Percentiles rank a stretch among this genome's conserved stretches.
phyloP scores from a whole-genome alignment of 1,284 basidiomycete species.

The Sanghuangporus weigelae region DNA sequence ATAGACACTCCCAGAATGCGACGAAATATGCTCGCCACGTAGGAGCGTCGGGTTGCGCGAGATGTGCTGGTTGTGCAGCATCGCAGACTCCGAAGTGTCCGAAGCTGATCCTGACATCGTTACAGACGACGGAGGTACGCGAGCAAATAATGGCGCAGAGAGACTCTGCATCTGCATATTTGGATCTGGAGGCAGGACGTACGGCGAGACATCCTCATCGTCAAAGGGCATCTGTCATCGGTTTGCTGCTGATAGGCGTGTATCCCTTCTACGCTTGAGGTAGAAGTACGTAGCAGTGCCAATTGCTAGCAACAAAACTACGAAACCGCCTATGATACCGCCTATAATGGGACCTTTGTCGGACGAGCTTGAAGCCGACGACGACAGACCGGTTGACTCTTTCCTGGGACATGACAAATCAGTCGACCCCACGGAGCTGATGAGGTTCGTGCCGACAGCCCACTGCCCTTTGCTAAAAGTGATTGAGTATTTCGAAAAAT shows the following conservation, averaged over 20 bases:
- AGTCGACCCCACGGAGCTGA: constrained; percentile 10
- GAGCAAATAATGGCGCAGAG: neutral
- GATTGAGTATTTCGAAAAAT: neutral
- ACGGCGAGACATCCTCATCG: constrained; percentile 11
- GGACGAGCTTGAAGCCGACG: constrained; percentile 2
- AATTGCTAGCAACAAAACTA: neutral
- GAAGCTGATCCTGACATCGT: neutral
- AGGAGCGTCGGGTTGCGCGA: neutral
- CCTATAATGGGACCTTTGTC: constrained; percentile 9
- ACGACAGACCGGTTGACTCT: constrained; percentile 4
- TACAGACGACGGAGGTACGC: neutral
- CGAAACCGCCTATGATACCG: constrained; percentile 4
- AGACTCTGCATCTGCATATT: neutral
- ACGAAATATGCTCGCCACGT: neutral
- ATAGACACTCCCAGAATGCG: constrained; percentile 8
- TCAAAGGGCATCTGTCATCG: neutral
- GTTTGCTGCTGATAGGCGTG: constrained; percentile 1
- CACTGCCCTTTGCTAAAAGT: constrained; percentile 7
- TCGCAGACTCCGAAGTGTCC: neutral
- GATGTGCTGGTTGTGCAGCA: constrained; percentile 2
- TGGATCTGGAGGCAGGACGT: neutral
- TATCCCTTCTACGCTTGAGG: constrained; percentile 5
- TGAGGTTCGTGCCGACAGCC: constrained; percentile 9
- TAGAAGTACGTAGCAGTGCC: constrained; percentile 3
- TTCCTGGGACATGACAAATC: constrained; percentile 11